Evolutionary conservation across 2,329 filamentous ascomycete genomes (phyloP).

Genomic region (Claviceps maximensis): DNA sequence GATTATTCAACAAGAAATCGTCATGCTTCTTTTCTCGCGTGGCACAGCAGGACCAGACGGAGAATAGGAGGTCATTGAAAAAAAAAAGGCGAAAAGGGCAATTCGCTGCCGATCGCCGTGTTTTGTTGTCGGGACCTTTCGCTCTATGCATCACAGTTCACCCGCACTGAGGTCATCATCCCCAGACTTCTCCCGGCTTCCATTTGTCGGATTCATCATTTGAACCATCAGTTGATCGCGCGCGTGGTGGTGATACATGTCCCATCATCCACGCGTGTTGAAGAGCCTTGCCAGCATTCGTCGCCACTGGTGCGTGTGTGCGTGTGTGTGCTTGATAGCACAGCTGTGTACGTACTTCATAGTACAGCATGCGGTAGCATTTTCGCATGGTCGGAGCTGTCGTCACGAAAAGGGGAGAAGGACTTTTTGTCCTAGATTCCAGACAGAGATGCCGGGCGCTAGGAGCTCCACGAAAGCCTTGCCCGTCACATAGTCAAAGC

Average conservation of each 20-base stretch:
- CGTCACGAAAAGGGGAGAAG: not conserved
- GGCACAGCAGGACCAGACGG: not conserved
- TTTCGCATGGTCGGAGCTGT: not conserved
- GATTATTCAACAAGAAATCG: not conserved
- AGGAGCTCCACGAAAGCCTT: not conserved
- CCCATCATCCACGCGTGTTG: not conserved
- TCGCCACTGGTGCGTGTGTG: not conserved
- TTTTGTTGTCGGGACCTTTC: not conserved
- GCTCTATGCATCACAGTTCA: not conserved
- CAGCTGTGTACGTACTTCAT: not conserved
- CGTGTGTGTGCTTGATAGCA: not conserved
- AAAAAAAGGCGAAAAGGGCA: not conserved
- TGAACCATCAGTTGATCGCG: not conserved
- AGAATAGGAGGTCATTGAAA: not conserved
- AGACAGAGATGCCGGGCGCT: not conserved
- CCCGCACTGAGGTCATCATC: not conserved
- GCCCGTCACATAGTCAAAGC: not conserved
- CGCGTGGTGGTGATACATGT: not conserved
- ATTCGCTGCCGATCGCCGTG: not conserved
- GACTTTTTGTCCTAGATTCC: too few relatives aligned
- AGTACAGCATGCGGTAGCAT: not conserved
- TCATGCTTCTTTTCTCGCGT: not conserved
- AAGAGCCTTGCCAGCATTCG: not conserved
- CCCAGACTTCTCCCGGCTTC: not conserved
- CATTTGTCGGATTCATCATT: not conserved